These are phyloP conservation scores for Taxawa tesnikishii DNA, from an alignment of 2,329 filamentous ascomycete species.

Conservation along the genomic window DNA sequence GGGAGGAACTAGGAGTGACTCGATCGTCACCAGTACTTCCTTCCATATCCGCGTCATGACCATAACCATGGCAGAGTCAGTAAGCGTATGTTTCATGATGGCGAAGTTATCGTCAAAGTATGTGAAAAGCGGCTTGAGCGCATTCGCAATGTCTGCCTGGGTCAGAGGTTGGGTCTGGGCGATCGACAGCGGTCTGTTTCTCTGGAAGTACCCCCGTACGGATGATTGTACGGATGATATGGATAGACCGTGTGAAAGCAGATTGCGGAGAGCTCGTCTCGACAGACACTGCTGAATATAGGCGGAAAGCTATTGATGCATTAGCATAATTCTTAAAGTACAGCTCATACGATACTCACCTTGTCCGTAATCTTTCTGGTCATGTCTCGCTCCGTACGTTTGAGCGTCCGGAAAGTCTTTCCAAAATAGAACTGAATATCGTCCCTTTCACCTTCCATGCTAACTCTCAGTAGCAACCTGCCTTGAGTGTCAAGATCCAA, in stretches of 20 bases:
- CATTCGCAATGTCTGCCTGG: constrained; percentile 63
- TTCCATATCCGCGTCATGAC: constrained; percentile 99
- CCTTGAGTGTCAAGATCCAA: constrained; percentile 94
- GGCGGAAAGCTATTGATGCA: constrained; percentile 73
- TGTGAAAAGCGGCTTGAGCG: constrained; percentile 70
- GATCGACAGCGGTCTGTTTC: constrained; percentile 36
- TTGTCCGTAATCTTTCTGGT: constrained; percentile 96
- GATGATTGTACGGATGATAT: constrained; percentile 47
- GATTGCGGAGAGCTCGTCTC: constrained; percentile 59
- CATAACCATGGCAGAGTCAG: constrained; percentile 90
- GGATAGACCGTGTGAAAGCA: constrained; percentile 62
- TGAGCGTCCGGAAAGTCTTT: constrained; percentile 88
- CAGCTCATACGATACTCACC: constrained; percentile 37
- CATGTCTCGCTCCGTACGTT: constrained; percentile 95
- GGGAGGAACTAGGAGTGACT: constrained; percentile 80
- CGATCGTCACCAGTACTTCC: constrained; percentile 85
- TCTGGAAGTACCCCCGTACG: constrained; percentile 56
- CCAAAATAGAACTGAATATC: constrained; percentile 98
- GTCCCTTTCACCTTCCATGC: constrained; percentile 96
- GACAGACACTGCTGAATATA: constrained; percentile 89
- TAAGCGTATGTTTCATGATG: constrained; percentile 95
- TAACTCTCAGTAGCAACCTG: constrained; percentile 75
- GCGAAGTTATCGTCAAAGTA: constrained; percentile 99
- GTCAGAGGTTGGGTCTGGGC: constrained; percentile 34
- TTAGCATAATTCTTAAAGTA: too few species aligned